Evolutionary conservation across 129 eudicot species (phyloP).

Genomic region (Tanacetum coccineum): DNA sequence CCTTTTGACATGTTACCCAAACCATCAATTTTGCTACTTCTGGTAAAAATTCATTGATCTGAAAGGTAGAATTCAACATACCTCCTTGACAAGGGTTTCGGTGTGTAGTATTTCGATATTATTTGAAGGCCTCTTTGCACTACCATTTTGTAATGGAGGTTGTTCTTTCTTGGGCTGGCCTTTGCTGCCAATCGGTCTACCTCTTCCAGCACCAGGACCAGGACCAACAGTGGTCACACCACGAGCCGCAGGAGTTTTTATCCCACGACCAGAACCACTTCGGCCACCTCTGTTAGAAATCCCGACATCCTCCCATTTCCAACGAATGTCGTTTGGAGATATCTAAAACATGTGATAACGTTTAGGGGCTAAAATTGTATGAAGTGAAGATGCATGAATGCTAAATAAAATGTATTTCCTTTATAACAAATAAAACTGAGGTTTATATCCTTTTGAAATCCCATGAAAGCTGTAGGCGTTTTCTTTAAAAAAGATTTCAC

Average conservation of each 20-base stretch:
- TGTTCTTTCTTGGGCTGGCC: conserved; percentile 50
- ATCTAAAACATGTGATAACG: conserved; percentile 29
- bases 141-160: conserved; percentile 50
- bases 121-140: conserved; percentile 50
- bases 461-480: neutral
- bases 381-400: neutral
- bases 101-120: conserved; percentile 80
- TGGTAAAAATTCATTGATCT: no score
- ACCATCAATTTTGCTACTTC: no score
- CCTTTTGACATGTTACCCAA: no score
- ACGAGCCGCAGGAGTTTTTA: conserved; percentile 46
- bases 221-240: conserved; percentile 39
- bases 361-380: neutral
- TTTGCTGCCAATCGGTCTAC: conserved; percentile 54
- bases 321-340: conserved; percentile 69
- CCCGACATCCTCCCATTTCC: conserved; percentile 83
- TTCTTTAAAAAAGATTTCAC: neutral
- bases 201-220: conserved; percentile 67
- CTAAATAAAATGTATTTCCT: no score
- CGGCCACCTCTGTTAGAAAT: conserved; percentile 50
- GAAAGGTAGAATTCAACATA: conserved; percentile 5
- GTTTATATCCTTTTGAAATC: no score
- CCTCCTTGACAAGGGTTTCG: conserved; percentile 85
- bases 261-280: conserved; percentile 57
- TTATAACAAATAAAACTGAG: no score